These are phyloP conservation scores for Trypanosomatidae sp. DNA, from an alignment of 208 protist genomes.

Conservation along the genomic window DNA sequence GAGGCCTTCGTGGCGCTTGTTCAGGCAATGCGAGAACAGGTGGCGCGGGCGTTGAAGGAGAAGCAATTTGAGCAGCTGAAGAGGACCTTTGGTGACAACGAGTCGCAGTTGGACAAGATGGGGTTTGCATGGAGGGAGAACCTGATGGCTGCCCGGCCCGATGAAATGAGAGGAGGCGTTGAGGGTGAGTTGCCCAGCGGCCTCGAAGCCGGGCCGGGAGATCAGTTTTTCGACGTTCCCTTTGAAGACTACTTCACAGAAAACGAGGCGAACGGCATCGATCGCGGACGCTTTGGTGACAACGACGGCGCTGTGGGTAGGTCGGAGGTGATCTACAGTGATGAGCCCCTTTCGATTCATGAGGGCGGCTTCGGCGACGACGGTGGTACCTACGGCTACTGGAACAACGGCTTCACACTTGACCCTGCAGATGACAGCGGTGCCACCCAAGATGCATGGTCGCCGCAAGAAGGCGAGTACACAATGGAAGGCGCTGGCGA, in stretches of 20 bases:
- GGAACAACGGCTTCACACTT: conserved; percentile 3
- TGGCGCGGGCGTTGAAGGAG: conserved; percentile 52
- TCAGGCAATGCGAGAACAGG: conserved; percentile 75
- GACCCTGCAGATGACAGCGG: conserved; percentile 8
- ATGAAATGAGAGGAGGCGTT: conserved; percentile 6
- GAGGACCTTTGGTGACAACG: conserved; percentile 68
- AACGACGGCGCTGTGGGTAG: conserved; percentile 5
- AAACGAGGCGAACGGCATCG: conserved; percentile 29
- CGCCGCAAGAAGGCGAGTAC: conserved; percentile 17
- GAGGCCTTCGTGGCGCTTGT: conserved; percentile 73
- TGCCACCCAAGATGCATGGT: conserved; percentile 21
- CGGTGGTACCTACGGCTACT: conserved; percentile 9
- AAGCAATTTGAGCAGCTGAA: conserved; percentile 77
- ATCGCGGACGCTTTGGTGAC: conserved; percentile 2
- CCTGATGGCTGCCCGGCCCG: conserved; percentile 19
- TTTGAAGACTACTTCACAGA: conserved; percentile 50
- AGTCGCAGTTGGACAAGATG: conserved; percentile 59
- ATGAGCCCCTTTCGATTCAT: conserved; percentile 18
- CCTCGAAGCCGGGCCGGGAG: conserved; percentile 19
- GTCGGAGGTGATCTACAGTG: conserved; percentile 11
- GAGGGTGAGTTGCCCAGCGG: conserved; percentile 17
- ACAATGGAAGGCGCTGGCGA: conserved; percentile 15
- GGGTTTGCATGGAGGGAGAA: conserved; percentile 58
- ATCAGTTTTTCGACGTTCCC: conserved; percentile 45
- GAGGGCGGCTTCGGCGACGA: conserved; percentile 12